A percentile compares a stretch with the other conserved stretches of the same genome.
phyloP scores from a whole-genome alignment of 768 basidiomycete species.

The Obba rivulosa region DNA sequence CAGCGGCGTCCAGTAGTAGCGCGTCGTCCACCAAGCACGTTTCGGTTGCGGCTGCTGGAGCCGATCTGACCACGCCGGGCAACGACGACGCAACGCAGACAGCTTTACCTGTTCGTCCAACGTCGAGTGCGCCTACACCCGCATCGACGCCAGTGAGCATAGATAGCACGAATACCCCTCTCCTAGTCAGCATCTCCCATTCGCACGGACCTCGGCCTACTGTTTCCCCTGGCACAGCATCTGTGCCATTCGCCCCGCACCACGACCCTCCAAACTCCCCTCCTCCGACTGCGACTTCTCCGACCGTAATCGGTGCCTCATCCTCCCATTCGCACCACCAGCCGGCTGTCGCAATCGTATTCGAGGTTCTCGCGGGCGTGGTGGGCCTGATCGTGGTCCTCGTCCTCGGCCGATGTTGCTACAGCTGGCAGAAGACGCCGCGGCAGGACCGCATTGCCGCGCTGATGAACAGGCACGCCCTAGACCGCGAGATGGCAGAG shows the following conservation, averaged over 20 bases:
- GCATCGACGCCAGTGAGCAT: neutral
- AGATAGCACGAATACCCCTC: neutral
- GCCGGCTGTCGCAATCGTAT: slow-evolving; percentile 34
- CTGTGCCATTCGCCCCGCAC: neutral
- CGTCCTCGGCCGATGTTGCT: slow-evolving; percentile 35
- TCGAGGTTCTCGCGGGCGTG: slow-evolving; percentile 42
- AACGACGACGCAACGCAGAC: slow-evolving; percentile 5
- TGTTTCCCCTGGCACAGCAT: neutral
- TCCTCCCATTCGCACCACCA: slow-evolving; percentile 6
- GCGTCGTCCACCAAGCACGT: too few species aligned
- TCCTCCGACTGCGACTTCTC: slow-evolving; percentile 3
- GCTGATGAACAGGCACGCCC: slow-evolving; percentile 37
- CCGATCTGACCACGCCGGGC: too few species aligned
- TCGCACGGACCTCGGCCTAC: neutral
- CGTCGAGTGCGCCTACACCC: neutral
- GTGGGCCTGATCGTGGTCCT: slow-evolving; percentile 30
- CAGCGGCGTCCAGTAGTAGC: too few species aligned
- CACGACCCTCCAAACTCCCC: slow-evolving; percentile 3
- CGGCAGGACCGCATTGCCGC: slow-evolving; percentile 38
- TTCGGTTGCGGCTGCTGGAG: too few species aligned
- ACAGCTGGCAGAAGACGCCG: slow-evolving; percentile 41
- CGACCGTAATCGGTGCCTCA: neutral
- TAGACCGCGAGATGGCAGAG: slow-evolving; percentile 49
- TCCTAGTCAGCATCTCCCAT: slow-evolving; percentile 6
- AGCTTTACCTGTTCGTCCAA: neutral